phyloP scores from a whole-genome alignment of 176 grass and related monocot genomes.

The Eragrostis nindensis region DNA sequence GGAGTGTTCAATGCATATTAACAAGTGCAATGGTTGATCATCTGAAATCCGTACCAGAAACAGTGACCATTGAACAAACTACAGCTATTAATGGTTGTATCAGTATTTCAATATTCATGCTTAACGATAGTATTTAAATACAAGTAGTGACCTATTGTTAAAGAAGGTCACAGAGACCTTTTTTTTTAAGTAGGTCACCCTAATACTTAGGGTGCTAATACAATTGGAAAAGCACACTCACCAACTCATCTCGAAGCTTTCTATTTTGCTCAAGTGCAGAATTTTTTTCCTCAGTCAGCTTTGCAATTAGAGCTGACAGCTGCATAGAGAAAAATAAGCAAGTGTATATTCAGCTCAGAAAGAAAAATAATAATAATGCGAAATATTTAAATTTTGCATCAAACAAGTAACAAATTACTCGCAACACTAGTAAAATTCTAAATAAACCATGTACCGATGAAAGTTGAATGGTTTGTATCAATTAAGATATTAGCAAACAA shows the following conservation, averaged over 20 bases:
- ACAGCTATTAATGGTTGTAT: background rate
- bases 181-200: slow-evolving; percentile 3
- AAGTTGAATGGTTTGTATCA: background rate
- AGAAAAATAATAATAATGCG: slow-evolving; percentile 1
- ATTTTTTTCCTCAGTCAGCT: slow-evolving; percentile 52
- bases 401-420: slow-evolving; percentile 7
- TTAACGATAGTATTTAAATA: background rate
- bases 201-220: slow-evolving; percentile 7
- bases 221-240: slow-evolving; percentile 30
- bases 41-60: slow-evolving; percentile 4
- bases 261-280: slow-evolving; percentile 62
- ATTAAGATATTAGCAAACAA: background rate
- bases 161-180: background rate
- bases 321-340: slow-evolving; percentile 39
- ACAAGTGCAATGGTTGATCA: slow-evolving; percentile 2
- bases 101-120: background rate
- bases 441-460: background rate
- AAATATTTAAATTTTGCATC: background rate
- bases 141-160: background rate
- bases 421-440: slow-evolving; percentile 6
- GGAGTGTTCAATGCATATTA: slow-evolving; percentile 7
- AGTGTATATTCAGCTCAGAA: slow-evolving; percentile 28
- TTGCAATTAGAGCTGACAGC: slow-evolving; percentile 44
- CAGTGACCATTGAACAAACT: slow-evolving; percentile 3
- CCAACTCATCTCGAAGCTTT: slow-evolving; percentile 56